Evolutionary conservation across 495 filamentous ascomycete genomes (phyloP), one percentile per base, ranked within the genome.

Genomic region (Trichoderma gamsii): DNA sequence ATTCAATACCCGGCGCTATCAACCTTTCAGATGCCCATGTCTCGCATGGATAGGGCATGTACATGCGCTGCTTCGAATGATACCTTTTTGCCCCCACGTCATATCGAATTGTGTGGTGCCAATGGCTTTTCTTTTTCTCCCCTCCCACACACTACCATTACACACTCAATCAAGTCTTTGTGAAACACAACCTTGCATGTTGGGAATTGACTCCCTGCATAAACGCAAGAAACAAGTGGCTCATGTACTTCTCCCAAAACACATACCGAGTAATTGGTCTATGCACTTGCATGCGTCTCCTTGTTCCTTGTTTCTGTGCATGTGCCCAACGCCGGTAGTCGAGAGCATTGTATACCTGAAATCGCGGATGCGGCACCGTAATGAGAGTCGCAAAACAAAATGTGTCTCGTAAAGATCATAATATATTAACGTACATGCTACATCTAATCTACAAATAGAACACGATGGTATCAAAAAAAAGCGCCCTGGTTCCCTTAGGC

Each of bases 1-100:
- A 61, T 61, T 27, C 25, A 32, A 61, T 61, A 61, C 56, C 56
- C 56, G 56, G 56, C 56, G 56, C 56, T 32, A 59, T 21, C 51
- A 59, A n/a, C 23, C 18, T 16, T 11, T 59, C 16, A 25, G 29
- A 12, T 21, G 56, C 56, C 56, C 56, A 61, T 61, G 56, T 61
- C 56, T 61, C 56, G 56, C 56, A 61, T 61, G 56, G 25, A 61
- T 29, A 23, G 15, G 27, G 8, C 29, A 29, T 29, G 29, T 29
- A 29, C 29, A 38, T 38, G 25, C 11, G 12, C 56, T 18, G 56
- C 56, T 61, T 61, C 56, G 23, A 61, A 12, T 21, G n/a, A 23
- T 52, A 52, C 49, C 49, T 18, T 11, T 59, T 25, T 59, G 23
- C 56, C 56, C 56, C 56, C 56, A 61, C 56, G 56, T 61, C 56